Conservation (phyloP, 1,284 basidiomycete species). For the Ceratobasidium sp. region DNA sequence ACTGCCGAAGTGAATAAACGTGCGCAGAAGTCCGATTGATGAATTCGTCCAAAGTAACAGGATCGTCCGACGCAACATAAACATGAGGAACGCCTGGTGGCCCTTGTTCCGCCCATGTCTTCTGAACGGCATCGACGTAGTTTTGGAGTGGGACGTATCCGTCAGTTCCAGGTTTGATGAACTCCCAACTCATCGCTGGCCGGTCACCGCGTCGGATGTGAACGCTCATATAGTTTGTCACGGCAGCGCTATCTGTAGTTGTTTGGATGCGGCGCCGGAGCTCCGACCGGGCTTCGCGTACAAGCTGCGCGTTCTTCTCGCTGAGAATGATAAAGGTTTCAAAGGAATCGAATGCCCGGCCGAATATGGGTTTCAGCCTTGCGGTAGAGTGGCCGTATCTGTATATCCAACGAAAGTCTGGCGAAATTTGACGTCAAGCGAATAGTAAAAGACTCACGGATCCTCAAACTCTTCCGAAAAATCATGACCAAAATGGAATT, state of each 20-base stretch:
- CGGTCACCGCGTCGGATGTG: constrained; percentile 72
- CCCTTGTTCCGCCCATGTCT: constrained; percentile 56
- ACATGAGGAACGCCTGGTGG: constrained; percentile 55
- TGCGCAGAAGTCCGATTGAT: constrained; percentile 57
- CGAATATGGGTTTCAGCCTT: constrained; percentile 66
- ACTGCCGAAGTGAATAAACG: constrained; percentile 48
- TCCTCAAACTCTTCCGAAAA: constrained; percentile 70
- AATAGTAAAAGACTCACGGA: constrained; percentile 60
- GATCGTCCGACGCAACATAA: constrained; percentile 72
- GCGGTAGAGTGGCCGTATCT: constrained; percentile 67
- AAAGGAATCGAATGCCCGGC: constrained; percentile 62
- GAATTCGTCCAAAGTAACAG: constrained; percentile 60
- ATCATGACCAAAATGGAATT: constrained; percentile 67
- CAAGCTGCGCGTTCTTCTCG: constrained; percentile 59
- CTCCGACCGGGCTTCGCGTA: constrained; percentile 63
- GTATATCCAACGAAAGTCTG: constrained; percentile 20
- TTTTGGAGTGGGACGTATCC: constrained; percentile 63
- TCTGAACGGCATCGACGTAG: constrained; percentile 60
- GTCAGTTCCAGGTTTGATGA: constrained; percentile 53
- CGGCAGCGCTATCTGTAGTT: constrained; percentile 49
- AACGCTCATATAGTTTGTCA: constrained; percentile 60
- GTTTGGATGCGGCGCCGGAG: constrained; percentile 53
- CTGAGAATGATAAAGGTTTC: constrained; percentile 66
- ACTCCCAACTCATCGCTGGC: constrained; percentile 60
- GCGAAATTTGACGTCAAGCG: background rate